Conservation (phyloP, 148 eudicot species). For the Nyssa sinensis region DNA sequence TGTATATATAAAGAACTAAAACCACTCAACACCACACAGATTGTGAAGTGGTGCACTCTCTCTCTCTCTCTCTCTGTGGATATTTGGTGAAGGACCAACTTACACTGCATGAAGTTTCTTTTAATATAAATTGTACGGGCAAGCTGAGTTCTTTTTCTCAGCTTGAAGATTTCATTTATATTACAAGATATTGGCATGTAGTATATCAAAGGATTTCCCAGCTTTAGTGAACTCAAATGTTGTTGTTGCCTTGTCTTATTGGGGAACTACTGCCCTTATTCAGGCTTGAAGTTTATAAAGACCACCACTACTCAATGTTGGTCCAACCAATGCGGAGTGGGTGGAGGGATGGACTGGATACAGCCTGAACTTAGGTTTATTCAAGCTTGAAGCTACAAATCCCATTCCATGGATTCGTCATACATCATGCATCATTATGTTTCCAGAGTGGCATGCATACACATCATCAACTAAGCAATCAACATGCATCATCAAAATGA, state of each 20-base stretch:
- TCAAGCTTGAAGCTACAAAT: neutral
- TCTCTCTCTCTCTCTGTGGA: neutral
- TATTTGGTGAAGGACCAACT: neutral
- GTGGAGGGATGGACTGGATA: neutral
- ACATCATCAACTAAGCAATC: neutral
- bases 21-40: too few species aligned
- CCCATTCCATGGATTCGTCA: neutral
- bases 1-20: too few species aligned
- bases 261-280: neutral
- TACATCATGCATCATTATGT: neutral
- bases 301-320: neutral
- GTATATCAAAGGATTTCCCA: neutral
- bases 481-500: slow-evolving; percentile 7
- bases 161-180: neutral
- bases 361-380: neutral
- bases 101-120: neutral
- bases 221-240: neutral
- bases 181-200: neutral
- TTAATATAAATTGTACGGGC: neutral
- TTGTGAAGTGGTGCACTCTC: too few species aligned
- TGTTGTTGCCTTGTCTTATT: neutral
- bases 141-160: neutral
- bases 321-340: neutral
- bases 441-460: neutral
- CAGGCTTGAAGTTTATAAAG: neutral